Percentiles rank a stretch among this genome's conserved stretches.
These are phyloP conservation scores for Myotisia sp. DNA, from an alignment of 2,329 filamentous ascomycete species.

Conservation along the genomic window DNA sequence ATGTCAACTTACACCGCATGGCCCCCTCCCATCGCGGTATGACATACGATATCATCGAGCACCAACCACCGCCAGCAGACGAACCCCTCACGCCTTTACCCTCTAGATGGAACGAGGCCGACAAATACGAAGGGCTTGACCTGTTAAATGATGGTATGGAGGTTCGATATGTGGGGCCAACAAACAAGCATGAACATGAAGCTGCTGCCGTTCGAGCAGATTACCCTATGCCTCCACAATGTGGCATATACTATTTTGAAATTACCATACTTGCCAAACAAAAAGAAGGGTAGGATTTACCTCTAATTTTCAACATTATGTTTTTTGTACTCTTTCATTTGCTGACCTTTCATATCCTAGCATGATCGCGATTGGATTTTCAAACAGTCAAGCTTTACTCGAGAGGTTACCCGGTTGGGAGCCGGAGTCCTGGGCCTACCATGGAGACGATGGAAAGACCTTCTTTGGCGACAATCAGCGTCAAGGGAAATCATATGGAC, in stretches of 20 bases:
- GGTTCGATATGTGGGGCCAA: conserved; percentile 45
- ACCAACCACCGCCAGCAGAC: conserved; percentile 42
- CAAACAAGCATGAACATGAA: conserved; percentile 53
- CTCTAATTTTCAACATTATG: neutral
- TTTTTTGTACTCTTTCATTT: conserved; percentile 21
- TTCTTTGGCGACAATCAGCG: conserved; percentile 44
- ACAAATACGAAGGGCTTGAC: conserved; percentile 62
- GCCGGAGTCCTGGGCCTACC: conserved; percentile 51
- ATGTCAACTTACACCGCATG: conserved; percentile 43
- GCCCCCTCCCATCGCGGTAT: conserved; percentile 58
- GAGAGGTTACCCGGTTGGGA: conserved; percentile 53
- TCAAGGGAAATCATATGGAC: conserved; percentile 44
- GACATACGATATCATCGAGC: conserved; percentile 73
- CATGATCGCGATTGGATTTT: conserved; percentile 46
- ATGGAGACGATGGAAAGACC: conserved; percentile 51
- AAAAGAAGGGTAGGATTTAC: conserved; percentile 47
- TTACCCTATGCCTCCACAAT: conserved; percentile 72
- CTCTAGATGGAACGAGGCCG: conserved; percentile 64
- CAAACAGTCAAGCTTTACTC: conserved; percentile 43
- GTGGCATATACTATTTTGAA: conserved; percentile 92
- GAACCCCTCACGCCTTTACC: conserved; percentile 58
- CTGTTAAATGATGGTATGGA: conserved; percentile 59
- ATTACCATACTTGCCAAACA: conserved; percentile 51
- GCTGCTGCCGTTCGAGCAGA: conserved; percentile 72
- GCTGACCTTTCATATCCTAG: conserved; percentile 13